phyloP scores from a whole-genome alignment of 768 basidiomycete genomes.

The Suillus cothurnatus region DNA sequence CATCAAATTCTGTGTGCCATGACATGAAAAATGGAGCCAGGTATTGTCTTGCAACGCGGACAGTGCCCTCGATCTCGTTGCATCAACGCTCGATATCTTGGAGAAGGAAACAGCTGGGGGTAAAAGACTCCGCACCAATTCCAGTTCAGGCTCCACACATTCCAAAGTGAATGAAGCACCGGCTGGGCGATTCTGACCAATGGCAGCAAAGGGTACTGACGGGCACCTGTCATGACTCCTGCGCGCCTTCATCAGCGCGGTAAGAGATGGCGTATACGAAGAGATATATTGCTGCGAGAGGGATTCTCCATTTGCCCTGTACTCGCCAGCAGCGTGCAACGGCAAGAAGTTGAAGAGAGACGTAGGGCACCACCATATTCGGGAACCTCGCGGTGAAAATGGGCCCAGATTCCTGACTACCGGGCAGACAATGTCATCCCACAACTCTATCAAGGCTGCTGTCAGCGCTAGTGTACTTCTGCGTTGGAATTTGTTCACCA shows the following conservation, averaged over 20 bases:
- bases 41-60: constrained; percentile 1
- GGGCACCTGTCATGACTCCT: background rate
- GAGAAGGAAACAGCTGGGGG: background rate
- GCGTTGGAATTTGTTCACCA: too few relatives aligned
- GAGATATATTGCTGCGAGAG: background rate
- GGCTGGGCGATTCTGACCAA: constrained; percentile 7
- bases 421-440: constrained; percentile 1
- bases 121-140: background rate
- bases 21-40: constrained; percentile 25
- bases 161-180: background rate
- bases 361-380: background rate
- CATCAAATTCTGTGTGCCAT: constrained; percentile 12
- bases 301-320: background rate
- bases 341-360: background rate
- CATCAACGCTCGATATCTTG: too few relatives aligned
- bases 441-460: background rate
- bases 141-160: background rate
- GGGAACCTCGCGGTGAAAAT: background rate
- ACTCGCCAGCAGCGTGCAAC: background rate
- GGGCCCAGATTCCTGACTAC: background rate
- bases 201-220: constrained; percentile 6
- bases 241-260: constrained; percentile 5
- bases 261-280: constrained; percentile 9
- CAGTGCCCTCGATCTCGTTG: background rate
- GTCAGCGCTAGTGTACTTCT: too few relatives aligned